Evolutionary conservation across 768 basidiomycete species (phyloP), one percentile per base, ranked within the genome.

Genomic region (Lanmaoa pseudosensibilis): DNA sequence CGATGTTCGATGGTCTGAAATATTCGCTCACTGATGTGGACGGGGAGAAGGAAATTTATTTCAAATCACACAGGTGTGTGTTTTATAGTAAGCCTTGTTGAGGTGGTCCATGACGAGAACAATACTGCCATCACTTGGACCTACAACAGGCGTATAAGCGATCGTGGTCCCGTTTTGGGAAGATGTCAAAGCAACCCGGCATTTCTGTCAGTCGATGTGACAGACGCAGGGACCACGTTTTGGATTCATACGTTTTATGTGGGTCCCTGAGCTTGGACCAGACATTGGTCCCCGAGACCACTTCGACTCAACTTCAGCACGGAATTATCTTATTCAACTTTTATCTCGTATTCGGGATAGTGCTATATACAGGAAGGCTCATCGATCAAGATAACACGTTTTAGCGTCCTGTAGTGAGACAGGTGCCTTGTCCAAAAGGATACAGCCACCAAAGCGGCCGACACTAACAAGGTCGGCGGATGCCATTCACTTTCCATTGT

Each of bases 131-230:
- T 47, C 30, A 38, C 19, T 9, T 49, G 65, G 62, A 61, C 62
- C 62, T 33, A 64, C 58, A 64, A 44, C 46, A 46, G n/a, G 36
- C 33, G 39, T 19, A 50, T 57, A 56, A 56, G 56, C 53, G 63
- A 49, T 27, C 33, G 44, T 19, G 13, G 16, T 39, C 38, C 44
- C 50, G n/a, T 51, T 62, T 55, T 48, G 23, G 45, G 34, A 44
- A 33, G 27, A 46, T 45, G 56, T 56, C 62, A 63, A 62, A 62
- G 61, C 57, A 63, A 55, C 33, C 25, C 46, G 7, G 18, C 18
- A 44, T 21, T 37, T 38, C 51, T 30, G 52, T 55, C 54, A 52
- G 11, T 21, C 25, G 19, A 32, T 21, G 50, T 32, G 50, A 45
- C 50, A 50, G 30, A 47, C 12, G 19, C 46, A 18, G 32, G 13